phyloP scores from a whole-genome alignment of 2,329 filamentous ascomycete genomes.

The Fusarium subtropicale region DNA sequence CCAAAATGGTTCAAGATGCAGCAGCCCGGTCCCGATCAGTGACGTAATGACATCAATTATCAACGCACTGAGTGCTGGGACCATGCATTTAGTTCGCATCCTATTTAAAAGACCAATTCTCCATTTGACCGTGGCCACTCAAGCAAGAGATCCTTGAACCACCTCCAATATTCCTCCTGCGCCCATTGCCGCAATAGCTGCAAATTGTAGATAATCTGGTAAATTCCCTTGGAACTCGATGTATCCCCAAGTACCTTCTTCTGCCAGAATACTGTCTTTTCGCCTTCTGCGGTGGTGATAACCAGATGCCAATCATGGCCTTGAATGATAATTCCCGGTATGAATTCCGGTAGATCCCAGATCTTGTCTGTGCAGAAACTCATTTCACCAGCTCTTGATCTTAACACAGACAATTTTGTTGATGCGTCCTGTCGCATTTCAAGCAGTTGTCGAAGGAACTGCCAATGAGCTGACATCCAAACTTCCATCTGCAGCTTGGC shows the following conservation, averaged over 20 bases:
- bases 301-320: slow-evolving; percentile 19
- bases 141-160: slow-evolving; percentile 1
- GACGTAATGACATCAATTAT: too few relatives aligned
- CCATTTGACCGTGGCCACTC: not conserved
- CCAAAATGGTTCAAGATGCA: too few relatives aligned
- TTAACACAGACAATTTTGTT: not conserved
- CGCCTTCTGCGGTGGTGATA: not conserved
- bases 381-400: not conserved
- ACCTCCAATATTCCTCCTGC: slow-evolving; percentile 3
- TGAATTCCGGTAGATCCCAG: slow-evolving; percentile 4
- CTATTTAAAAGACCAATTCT: not conserved
- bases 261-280: slow-evolving; percentile 20
- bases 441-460: slow-evolving; percentile 3
- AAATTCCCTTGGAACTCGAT: slow-evolving; percentile 12
- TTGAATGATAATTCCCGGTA: slow-evolving; percentile 14
- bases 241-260: slow-evolving; percentile 8
- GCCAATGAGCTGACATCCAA: slow-evolving; percentile 19
- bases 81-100: too few relatives aligned
- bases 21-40: too few relatives aligned
- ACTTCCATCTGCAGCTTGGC: slow-evolving; percentile 20
- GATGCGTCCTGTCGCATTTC: not conserved
- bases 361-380: not conserved
- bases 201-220: slow-evolving; percentile 7
- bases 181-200: slow-evolving; percentile 11
- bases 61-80: too few relatives aligned